These are phyloP conservation scores for Cutaneotrichosporon arboriforme DNA, from an alignment of 1,284 basidiomycete genomes.

Conservation along the genomic window DNA sequence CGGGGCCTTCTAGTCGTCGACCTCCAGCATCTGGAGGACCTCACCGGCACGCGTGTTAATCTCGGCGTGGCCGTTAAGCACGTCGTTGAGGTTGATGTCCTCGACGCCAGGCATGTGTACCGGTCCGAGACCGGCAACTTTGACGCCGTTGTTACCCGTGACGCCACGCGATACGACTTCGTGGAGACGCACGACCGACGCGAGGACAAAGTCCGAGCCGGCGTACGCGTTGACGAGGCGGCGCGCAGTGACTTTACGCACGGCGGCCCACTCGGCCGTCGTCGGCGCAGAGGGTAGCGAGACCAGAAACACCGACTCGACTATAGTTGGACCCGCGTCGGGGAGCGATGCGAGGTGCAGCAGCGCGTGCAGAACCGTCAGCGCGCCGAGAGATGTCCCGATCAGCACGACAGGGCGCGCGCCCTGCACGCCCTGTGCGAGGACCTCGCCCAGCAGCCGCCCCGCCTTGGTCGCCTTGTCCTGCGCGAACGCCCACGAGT, in stretches of 20 bases:
- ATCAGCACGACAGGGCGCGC: conserved; percentile 54
- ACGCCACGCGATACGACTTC: conserved; percentile 50
- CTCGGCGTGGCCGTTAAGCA: conserved; percentile 47
- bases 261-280: conserved; percentile 48
- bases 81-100: conserved; percentile 48
- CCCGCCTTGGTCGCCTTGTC: conserved; percentile 54
- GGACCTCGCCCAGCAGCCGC: conserved; percentile 53
- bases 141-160: conserved; percentile 39
- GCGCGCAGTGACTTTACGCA: conserved; percentile 49
- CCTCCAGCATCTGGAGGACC: conserved; percentile 39
- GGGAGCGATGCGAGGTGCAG: conserved; percentile 48
- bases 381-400: conserved; percentile 54
- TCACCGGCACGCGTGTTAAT: conserved; percentile 44
- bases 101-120: conserved; percentile 47
- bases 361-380: conserved; percentile 53
- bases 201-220: conserved; percentile 52
- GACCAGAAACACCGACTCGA: conserved; percentile 54
- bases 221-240: conserved; percentile 53
- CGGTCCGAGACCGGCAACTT: conserved; percentile 47
- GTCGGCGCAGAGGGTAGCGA: conserved; percentile 52
- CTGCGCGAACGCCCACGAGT: conserved; percentile 49
- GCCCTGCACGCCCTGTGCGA: conserved; percentile 54
- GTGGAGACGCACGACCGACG: conserved; percentile 52
- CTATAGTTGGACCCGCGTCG: conserved; percentile 43
- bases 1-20: conserved; percentile 31